Evolutionary conservation across 192 early-diverging fungal genomes (phyloP).

Genomic region (Mortierella alpina): DNA sequence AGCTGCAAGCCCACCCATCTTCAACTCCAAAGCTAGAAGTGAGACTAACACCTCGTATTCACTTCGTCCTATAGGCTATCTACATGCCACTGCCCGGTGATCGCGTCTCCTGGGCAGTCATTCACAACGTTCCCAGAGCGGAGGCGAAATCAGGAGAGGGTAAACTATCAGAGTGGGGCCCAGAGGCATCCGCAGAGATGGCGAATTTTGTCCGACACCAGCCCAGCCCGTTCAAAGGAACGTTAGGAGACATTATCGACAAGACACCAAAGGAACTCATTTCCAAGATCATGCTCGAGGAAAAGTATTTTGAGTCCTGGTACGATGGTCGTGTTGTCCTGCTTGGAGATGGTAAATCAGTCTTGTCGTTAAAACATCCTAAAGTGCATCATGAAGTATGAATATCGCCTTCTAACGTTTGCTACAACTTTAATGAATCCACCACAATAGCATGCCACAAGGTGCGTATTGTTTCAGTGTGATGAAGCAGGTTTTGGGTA

Average conservation of each 20-base stretch:
- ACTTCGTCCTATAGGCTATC: slow-evolving; percentile 13
- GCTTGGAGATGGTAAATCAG: slow-evolving; percentile 37
- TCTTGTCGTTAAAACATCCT: background rate
- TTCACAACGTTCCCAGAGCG: slow-evolving; percentile 34
- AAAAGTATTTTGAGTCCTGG: slow-evolving; percentile 50
- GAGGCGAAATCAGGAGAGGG: slow-evolving; percentile 24
- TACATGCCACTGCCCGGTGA: slow-evolving; percentile 47
- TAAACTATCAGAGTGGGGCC: slow-evolving; percentile 42
- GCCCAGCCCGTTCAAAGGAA: slow-evolving; percentile 27
- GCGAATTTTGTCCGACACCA: slow-evolving; percentile 40
- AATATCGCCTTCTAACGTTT: background rate
- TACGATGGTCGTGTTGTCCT: slow-evolving; percentile 41
- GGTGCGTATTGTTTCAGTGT: background rate
- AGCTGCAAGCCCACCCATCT: background rate
- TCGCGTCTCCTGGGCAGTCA: slow-evolving; percentile 47
- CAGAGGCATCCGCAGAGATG: slow-evolving; percentile 38
- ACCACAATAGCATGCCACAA: slow-evolving; percentile 41
- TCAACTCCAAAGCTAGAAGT: background rate
- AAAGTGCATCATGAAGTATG: no score
- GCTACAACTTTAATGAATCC: background rate
- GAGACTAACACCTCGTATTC: background rate
- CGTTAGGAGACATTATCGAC: slow-evolving; percentile 43
- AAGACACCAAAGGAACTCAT: slow-evolving; percentile 30
- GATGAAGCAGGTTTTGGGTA: background rate
- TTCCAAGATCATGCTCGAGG: slow-evolving; percentile 47